Conservation (phyloP, 2,329 filamentous ascomycete genomes). For the Paramyrothecium sp. region DNA sequence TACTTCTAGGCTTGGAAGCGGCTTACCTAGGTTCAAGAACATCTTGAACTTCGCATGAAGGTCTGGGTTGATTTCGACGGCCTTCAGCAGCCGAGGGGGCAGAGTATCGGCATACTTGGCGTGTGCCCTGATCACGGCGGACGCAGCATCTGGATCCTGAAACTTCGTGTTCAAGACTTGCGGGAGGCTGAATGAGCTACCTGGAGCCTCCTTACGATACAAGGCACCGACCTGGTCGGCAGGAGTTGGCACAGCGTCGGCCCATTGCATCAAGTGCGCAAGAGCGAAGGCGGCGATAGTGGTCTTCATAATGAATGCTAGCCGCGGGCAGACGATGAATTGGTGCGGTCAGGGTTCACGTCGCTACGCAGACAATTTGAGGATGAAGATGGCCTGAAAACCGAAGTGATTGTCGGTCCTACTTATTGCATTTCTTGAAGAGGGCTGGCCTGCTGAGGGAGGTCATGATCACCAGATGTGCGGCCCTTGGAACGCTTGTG, state of each 20-base stretch:
- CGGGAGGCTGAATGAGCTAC: constrained; percentile 21
- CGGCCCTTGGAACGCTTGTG: no score
- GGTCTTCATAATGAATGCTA: constrained; percentile 8
- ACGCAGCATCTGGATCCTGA: constrained; percentile 26
- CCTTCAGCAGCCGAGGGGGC: constrained; percentile 21
- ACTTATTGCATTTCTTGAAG: no score
- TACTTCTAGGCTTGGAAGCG: constrained; percentile 1
- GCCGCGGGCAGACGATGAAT: no score
- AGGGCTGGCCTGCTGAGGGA: no score
- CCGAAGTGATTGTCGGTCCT: no score
- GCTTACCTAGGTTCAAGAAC: not conserved
- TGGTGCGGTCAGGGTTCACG: no score
- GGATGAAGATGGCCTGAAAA: no score
- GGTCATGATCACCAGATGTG: no score
- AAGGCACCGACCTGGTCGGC: not conserved
- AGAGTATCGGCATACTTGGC: constrained; percentile 34
- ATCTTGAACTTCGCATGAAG: constrained; percentile 20
- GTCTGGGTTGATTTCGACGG: constrained; percentile 16
- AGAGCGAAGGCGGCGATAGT: not conserved
- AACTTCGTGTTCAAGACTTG: constrained; percentile 33
- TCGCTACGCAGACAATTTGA: no score
- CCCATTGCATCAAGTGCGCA: not conserved
- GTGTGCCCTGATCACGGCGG: constrained; percentile 27
- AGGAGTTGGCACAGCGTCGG: not conserved
- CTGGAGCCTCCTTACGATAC: not conserved